Evolutionary conservation across 352 stramenopile species (phyloP), one percentile per base, ranked within the genome.

Genomic region (Globisporangium middletonii): DNA sequence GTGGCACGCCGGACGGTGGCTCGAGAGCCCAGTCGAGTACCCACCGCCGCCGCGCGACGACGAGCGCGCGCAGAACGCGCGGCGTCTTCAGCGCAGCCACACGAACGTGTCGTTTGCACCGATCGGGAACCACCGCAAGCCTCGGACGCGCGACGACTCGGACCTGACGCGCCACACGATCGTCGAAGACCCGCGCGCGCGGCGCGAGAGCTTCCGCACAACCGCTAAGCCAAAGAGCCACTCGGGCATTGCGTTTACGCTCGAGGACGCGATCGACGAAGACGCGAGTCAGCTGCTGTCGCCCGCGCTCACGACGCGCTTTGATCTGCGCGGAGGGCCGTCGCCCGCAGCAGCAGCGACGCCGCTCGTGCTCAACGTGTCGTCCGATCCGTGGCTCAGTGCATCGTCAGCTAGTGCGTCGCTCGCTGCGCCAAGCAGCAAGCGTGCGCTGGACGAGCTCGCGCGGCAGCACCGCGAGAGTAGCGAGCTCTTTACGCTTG

Each of bases 1-100:
- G 49, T 87, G 77, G 78, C 75, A 88, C 50, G 67, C 59, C 46
- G 63, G 75, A 18, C 71, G 64, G 7, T 91, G 81, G 81, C 68
- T 91, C 15, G 65, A 89, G 48, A 75, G 71, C 35, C 59, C 62
- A 4, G 61, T 89, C 18, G 76, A 87, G 35, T 88, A 77, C 44
- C 64, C 69, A 28, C 62, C 68, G 41, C 15, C 4, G 9, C 15
- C 52, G 19, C 41, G 57, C 23, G 33, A 55, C 41, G 37, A 53
- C 28, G 49, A 57, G 9, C 26, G 26, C 18, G 11, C 30, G 8
- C 46, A 42, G 9, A 54, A 35, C 15, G 46, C 51, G 5, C 45
- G 63, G 11, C 48, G 50, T 28, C 6, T 65, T 15, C 19, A 59
- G n/a, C 59, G 59, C 13, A 65, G 59, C 54, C 60, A 65, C 23